Conservation (phyloP, 2,329 filamentous ascomycete genomes). For the Alternaria sp. region DNA sequence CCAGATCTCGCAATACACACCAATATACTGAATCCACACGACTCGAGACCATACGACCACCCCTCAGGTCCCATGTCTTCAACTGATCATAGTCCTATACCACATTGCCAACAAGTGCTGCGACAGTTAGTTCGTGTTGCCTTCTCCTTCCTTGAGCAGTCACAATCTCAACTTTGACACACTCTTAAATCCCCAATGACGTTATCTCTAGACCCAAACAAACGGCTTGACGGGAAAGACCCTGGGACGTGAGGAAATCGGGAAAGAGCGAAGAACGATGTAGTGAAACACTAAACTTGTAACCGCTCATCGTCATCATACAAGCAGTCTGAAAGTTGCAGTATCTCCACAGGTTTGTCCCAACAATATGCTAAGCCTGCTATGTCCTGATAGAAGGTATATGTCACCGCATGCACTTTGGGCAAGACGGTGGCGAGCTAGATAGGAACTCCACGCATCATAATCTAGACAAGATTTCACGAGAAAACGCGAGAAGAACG, state of each 20-base stretch:
- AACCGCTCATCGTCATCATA: not conserved
- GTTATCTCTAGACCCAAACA: not conserved
- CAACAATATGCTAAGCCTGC: not conserved
- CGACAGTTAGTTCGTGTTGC: not conserved
- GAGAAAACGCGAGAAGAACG: not conserved
- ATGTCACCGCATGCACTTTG: not conserved
- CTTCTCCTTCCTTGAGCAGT: not conserved
- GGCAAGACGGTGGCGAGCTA: not conserved
- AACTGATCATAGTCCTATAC: not conserved
- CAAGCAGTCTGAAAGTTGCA: not conserved
- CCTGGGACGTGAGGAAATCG: not conserved
- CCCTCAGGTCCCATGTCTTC: not conserved
- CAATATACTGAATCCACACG: not conserved
- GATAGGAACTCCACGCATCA: not conserved
- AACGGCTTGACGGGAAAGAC: not conserved
- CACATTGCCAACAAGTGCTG: not conserved
- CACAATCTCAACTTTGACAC: fast-evolving
- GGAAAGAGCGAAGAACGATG: not conserved
- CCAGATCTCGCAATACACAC: not conserved
- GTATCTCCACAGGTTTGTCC: not conserved
- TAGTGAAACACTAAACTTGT: not conserved
- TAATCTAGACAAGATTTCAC: not conserved
- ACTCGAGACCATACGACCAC: not conserved
- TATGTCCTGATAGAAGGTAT: not conserved
- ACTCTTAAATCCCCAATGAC: not conserved